Conservation (phyloP, 1,284 basidiomycete species). For the Fomes fomentarius region DNA sequence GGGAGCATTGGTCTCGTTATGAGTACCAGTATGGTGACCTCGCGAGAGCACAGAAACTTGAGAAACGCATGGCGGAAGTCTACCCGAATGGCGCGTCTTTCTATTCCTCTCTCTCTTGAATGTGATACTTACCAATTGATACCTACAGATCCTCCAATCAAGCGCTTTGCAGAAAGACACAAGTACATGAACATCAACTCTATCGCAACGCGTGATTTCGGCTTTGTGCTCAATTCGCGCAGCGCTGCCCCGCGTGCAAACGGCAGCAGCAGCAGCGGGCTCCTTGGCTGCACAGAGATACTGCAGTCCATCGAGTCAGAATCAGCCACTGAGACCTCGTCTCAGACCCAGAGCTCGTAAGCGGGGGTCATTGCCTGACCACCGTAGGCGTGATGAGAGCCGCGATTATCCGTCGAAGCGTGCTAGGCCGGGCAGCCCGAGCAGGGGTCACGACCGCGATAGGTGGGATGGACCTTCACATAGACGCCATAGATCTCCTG, state of each 20-base stretch:
- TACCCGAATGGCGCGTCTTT: slow-evolving; percentile 79
- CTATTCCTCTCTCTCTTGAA: too few species aligned
- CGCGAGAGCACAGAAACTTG: slow-evolving; percentile 88
- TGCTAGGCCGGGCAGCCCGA: slow-evolving; percentile 53
- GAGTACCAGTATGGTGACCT: slow-evolving; percentile 96
- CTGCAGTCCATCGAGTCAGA: slow-evolving; percentile 43
- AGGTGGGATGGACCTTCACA: slow-evolving; percentile 48
- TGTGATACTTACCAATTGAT: too few species aligned
- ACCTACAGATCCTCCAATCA: slow-evolving; percentile 81
- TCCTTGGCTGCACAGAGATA: slow-evolving; percentile 53
- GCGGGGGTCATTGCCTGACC: slow-evolving; percentile 54
- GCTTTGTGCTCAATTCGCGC: slow-evolving; percentile 54
- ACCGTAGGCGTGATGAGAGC: slow-evolving; percentile 47
- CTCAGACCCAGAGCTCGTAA: slow-evolving; percentile 34
- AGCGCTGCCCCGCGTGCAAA: slow-evolving; percentile 24
- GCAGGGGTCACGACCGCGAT: slow-evolving; percentile 45
- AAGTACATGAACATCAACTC: slow-evolving; percentile 89
- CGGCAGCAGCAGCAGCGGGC: slow-evolving; percentile 29
- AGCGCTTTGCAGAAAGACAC: slow-evolving; percentile 89
- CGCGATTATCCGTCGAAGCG: slow-evolving; percentile 56
- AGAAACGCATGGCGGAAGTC: slow-evolving; percentile 84
- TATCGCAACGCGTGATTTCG: slow-evolving; percentile 88
- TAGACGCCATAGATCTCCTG: slow-evolving; percentile 48
- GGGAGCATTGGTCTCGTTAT: slow-evolving; percentile 96
- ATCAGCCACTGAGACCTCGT: slow-evolving; percentile 26